Percentiles rank a stretch among this genome's conserved stretches.
These are phyloP conservation scores for Colletotrichum cuscutae DNA, from an alignment of 2,329 filamentous ascomycete species.

Conservation along the genomic window DNA sequence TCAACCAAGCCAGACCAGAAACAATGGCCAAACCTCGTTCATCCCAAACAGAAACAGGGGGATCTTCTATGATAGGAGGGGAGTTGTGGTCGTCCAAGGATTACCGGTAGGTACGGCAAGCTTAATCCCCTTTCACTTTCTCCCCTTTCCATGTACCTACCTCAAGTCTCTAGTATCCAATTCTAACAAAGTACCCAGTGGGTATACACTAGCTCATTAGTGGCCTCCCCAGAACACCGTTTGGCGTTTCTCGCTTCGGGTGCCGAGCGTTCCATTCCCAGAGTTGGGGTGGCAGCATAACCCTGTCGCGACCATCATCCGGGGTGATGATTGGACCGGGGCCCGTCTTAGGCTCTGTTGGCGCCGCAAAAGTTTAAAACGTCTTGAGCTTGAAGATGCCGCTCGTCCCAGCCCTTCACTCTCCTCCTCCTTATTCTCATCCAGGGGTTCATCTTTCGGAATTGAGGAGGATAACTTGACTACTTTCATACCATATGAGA, in stretches of 20 bases:
- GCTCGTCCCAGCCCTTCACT: neutral
- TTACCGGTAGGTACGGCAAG: neutral
- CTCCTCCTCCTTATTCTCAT: neutral
- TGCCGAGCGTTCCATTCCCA: constrained; percentile 14
- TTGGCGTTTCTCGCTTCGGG: constrained; percentile 1
- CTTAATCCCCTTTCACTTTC: neutral
- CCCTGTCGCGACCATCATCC: neutral
- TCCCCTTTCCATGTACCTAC: too few species aligned
- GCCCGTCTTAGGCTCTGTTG: neutral
- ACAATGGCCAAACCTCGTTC: constrained; percentile 15
- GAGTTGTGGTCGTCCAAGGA: neutral
- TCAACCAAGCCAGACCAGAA: neutral
- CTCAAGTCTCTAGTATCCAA: neutral
- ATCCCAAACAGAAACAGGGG: constrained; percentile 7
- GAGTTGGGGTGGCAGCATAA: neutral
- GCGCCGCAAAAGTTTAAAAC: constrained; percentile 27
- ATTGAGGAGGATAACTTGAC: neutral
- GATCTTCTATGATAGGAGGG: neutral
- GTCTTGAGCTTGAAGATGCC: constrained; percentile 23
- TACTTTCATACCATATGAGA: neutral
- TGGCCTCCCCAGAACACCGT: neutral
- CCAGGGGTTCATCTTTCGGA: too few species aligned
- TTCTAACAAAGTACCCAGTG: too few species aligned
- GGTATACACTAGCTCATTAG: neutral
- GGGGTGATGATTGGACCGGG: neutral